Evolutionary conservation across 148 eudicot genomes (phyloP).

Genomic region (Hydrangea macrophylla): DNA sequence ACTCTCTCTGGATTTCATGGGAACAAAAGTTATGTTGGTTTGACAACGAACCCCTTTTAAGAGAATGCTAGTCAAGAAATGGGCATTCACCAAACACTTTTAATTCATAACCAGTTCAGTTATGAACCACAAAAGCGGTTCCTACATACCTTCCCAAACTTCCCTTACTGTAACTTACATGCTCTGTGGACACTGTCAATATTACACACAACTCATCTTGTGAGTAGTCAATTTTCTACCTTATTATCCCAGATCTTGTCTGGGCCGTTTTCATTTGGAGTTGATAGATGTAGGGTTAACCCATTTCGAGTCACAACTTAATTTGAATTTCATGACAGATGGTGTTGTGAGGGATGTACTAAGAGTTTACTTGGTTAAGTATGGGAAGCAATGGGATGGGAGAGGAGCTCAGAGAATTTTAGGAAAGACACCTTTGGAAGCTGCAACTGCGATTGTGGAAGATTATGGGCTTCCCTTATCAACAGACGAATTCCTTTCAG

Average conservation of each 20-base stretch:
- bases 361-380: constrained; percentile 56
- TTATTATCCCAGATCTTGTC: too few relatives aligned
- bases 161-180: too few relatives aligned
- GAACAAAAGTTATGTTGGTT: too few relatives aligned
- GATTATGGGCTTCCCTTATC: constrained; percentile 70
- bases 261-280: too few relatives aligned
- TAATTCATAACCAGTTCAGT: neutral
- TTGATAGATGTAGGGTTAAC: too few relatives aligned
- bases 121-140: too few relatives aligned
- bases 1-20: neutral
- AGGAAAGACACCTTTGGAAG: constrained; percentile 83
- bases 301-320: constrained; percentile 12
- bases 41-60: too few relatives aligned
- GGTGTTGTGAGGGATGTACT: constrained; percentile 64
- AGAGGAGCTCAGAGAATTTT: constrained; percentile 46
- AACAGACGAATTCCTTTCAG: constrained; percentile 59
- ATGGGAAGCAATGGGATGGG: constrained; percentile 92
- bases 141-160: too few relatives aligned
- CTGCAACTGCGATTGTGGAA: constrained; percentile 69
- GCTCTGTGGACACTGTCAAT: too few relatives aligned
- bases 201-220: too few relatives aligned
- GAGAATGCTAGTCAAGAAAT: neutral
- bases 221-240: too few relatives aligned
- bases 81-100: neutral
- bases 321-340: constrained; percentile 49